A percentile compares a stretch with the other conserved stretches of the same genome.
Evolutionary conservation across 2,329 filamentous ascomycete genomes (phyloP).

Genomic region (Fusarium anguioides): DNA sequence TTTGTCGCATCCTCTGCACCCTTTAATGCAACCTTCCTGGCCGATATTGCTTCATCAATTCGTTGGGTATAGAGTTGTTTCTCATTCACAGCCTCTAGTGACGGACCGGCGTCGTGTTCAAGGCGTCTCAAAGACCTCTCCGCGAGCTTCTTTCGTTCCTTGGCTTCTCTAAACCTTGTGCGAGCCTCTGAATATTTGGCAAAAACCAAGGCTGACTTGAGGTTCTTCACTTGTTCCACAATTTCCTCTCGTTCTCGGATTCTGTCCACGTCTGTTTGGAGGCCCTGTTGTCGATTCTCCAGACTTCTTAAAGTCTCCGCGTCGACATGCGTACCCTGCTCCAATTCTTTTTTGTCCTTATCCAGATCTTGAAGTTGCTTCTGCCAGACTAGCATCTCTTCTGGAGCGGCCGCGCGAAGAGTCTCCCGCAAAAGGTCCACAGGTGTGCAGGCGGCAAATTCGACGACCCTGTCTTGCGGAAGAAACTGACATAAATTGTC

Average conservation of each 20-base stretch:
- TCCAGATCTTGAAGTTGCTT: constrained; percentile 77
- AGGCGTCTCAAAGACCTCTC: constrained; percentile 68
- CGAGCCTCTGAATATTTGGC: constrained; percentile 71
- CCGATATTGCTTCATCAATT: constrained; percentile 65
- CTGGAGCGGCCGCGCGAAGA: constrained; percentile 85
- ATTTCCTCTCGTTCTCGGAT: constrained; percentile 80
- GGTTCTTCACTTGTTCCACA: constrained; percentile 69
- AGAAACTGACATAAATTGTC: constrained; percentile 98
- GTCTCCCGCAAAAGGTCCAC: constrained; percentile 87
- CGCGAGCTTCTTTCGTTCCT: constrained; percentile 64
- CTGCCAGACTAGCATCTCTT: constrained; percentile 84
- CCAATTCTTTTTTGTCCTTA: constrained; percentile 71
- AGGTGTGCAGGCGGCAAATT: constrained; percentile 87
- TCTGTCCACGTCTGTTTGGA: constrained; percentile 85
- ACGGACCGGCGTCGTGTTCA: constrained; percentile 70
- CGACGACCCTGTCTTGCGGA: constrained; percentile 93
- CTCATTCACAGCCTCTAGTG: constrained; percentile 72
- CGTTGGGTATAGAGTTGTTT: constrained; percentile 75
- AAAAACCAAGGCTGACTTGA: constrained; percentile 74
- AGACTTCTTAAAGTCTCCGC: constrained; percentile 72
- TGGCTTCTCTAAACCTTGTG: constrained; percentile 61
- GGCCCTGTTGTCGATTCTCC: constrained; percentile 77
- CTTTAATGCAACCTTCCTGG: constrained; percentile 65
- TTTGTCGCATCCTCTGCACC: constrained; percentile 64
- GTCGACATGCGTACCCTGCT: constrained; percentile 68